These are phyloP conservation scores for Citrus maxima DNA, from an alignment of 345 rosid genomes.

Conservation along the genomic window DNA sequence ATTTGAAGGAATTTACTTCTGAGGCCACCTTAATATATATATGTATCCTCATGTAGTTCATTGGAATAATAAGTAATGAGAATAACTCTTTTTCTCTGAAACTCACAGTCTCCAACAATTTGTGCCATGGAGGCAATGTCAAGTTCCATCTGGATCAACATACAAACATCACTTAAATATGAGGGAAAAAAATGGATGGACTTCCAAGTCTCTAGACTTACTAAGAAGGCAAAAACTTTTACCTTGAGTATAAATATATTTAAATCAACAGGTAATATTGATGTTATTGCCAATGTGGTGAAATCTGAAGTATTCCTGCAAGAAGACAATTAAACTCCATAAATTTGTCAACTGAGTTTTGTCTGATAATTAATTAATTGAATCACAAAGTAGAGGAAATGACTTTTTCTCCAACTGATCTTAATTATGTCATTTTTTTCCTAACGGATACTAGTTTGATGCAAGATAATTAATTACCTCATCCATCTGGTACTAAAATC, in stretches of 20 bases:
- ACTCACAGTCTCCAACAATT: conserved; percentile 47
- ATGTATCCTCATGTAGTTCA: too few relatives aligned
- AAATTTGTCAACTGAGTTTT: background rate
- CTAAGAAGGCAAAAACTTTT: conserved; percentile 4
- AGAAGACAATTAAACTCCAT: background rate
- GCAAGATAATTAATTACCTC: conserved; percentile 45
- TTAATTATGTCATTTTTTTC: background rate
- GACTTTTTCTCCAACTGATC: background rate
- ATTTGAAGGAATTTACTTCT: too few relatives aligned
- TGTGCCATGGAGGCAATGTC: conserved; percentile 71
- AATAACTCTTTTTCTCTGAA: too few relatives aligned
- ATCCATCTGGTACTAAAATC: conserved; percentile 96
- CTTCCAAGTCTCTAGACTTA: background rate
- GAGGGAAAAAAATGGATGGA: background rate
- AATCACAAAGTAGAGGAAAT: background rate
- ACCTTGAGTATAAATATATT: conserved; percentile 75
- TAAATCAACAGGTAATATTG: conserved; percentile 80
- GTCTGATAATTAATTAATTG: background rate
- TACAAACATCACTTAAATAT: background rate
- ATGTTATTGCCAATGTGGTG: conserved; percentile 65
- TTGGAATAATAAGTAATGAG: too few relatives aligned
- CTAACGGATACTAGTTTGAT: background rate
- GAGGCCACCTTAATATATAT: too few relatives aligned
- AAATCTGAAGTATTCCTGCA: conserved; percentile 60
- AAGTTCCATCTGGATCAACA: conserved; percentile 73